Percentiles rank a stretch among this genome's conserved stretches.
Conservation (phyloP, 164 flowering plant species). For the Pachysandra terminalis region DNA sequence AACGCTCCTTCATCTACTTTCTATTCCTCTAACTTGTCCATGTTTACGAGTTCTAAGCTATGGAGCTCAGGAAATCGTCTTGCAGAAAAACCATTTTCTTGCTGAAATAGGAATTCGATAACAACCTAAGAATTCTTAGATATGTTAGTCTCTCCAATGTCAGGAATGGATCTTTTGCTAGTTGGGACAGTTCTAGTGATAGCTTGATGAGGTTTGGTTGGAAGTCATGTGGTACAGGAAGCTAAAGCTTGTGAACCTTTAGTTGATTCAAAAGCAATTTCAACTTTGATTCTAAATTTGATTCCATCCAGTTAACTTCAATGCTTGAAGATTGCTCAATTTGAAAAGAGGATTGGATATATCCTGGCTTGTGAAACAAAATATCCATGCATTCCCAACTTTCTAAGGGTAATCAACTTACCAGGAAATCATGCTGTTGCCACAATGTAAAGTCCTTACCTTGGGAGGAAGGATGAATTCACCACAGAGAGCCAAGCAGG, state of each 20-base stretch:
- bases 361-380: background rate
- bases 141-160: background rate
- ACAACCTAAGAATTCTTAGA: background rate
- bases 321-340: too few species aligned
- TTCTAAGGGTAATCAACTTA: background rate
- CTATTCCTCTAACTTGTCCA: background rate
- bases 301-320: background rate
- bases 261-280: background rate
- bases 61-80: background rate
- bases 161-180: background rate
- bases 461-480: constrained; percentile 62
- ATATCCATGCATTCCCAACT: background rate
- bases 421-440: constrained; percentile 49
- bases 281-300: background rate
- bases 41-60: background rate
- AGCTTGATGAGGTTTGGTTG: constrained; percentile 4
- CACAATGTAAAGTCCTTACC: constrained; percentile 68
- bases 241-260: background rate
- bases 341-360: background rate
- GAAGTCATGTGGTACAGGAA: background rate
- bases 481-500: too few species aligned
- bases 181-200: background rate
- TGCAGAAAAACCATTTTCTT: background rate
- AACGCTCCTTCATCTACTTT: constrained; percentile 2
- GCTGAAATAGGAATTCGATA: background rate